Base-by-base conservation (phyloP, 1,284 basidiomycete species). In the Microbotryum scabiosae region DNA sequence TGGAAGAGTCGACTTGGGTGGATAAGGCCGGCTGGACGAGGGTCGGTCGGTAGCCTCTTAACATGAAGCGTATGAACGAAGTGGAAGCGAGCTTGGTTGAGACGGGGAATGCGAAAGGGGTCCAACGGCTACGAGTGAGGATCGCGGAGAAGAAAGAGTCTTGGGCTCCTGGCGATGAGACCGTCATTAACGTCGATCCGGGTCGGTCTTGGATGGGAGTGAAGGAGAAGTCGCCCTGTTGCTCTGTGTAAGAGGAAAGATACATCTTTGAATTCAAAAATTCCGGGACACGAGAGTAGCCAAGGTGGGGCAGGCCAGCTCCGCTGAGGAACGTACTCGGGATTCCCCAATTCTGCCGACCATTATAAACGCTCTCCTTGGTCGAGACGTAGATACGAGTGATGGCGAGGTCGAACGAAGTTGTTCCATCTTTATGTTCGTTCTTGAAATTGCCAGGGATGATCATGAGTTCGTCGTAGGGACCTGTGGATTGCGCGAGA, bases 371-470 rank as follows among this genome's bases (percentile, higher is more conserved):
- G n/a, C 49, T 54, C 28, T 52, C 53, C 45, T 59, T 53, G 14
- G 57, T 60, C 10, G 61, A 63, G 23, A 63, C 61, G 53, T 63
- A 63, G 41, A 63, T 63, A 20, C 61, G 45, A 21, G 61, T 63
- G 9, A 63, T 51, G 18, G 21, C 32, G 5, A 25, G 20, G 16
- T 52, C 46, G 47, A 26, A 53, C n/a, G 36, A 41, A 18, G 58
- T 63, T 48, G 59, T 44, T 8, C 30, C 30, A n/a, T 30, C 30
- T 52, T 52, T n/a, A 9, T 9, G 25, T n/a, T n/a, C n/a, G 51
- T 28, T 28, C 10, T 25, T 28, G 49, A 53, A 63, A 26, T 53
- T 60, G 20, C 61, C 61, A 21, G 61, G 61, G 9, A 63, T 51
- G 57, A 60, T 56, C 57, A 63, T 59, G 26, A 63, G 43, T 41